Evolutionary conservation across 2,329 filamentous ascomycete species (phyloP), one percentile per base, ranked within the genome.

Genomic region (Aspergillus clavatus): DNA sequence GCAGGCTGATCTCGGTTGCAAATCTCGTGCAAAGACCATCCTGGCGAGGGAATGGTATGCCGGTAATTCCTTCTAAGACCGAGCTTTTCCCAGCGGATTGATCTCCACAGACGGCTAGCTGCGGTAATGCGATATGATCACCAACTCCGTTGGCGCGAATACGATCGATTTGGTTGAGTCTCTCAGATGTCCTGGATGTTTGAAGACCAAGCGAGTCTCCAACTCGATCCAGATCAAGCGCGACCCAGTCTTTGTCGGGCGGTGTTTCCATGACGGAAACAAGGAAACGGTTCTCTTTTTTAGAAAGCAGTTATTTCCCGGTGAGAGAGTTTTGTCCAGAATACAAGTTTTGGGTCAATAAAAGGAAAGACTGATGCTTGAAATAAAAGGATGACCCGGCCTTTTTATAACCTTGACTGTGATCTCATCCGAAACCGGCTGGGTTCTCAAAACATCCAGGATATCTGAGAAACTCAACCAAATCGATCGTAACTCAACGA

Each of bases 41-140:
- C 42, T 80, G 76, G 46, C 76, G 68, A 1, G 81, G 81, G 31
- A 84, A 84, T 0, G 77, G 76, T 3, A 80, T 78, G 27, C 79
- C 78, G 0, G 77, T 81, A 38, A 84, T 69, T 11, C 79, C 80
- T 58, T 83, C 80, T 3, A 83, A 72, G 3, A 59, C 57, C 0
- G 79, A 82, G 53, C 77, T 81, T 63, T 83, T 84, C 19, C 81
- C 81, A 5, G 79, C 74, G 1, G 78, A 82, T 62, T 83, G 79
- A 57, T 83, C 79, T 33, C 80, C 80, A 24, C 80, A 80, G 16
- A 83, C 80, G 28, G 82, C 78, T 29, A 83, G 76, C 60, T 83
- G 79, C 1, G 78, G 79, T 0, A 82, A 69, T 26, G 74, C 70
- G 52, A 78, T 67, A 59, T 77, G 72, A 55, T 58, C 47, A 28